A percentile compares a stretch with the other conserved stretches of the same genome.
Evolutionary conservation across 2,329 filamentous ascomycete genomes (phyloP).

Genomic region (Fusarium bactridioides): DNA sequence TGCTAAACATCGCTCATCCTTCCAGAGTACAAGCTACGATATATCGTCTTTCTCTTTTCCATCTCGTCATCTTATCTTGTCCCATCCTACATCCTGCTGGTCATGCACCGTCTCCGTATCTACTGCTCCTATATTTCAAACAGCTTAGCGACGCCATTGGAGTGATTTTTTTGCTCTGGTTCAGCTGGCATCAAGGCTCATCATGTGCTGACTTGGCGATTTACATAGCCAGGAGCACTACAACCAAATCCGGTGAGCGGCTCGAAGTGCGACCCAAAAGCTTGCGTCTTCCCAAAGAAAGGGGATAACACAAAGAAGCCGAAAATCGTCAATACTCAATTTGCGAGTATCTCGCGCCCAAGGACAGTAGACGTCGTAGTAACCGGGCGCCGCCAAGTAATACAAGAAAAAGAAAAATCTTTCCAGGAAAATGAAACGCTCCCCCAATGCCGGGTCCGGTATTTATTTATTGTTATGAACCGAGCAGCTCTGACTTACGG

Average conservation of each 20-base stretch:
- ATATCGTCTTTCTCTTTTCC: constrained; percentile 22
- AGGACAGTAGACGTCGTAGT: constrained; percentile 20
- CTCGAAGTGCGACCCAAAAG: constrained; percentile 7
- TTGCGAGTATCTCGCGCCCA: constrained; percentile 28
- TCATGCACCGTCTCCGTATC: constrained; percentile 1
- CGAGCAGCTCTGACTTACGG: constrained; percentile 56
- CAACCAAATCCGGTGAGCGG: neutral
- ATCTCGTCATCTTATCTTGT: constrained; percentile 18
- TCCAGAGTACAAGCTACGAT: constrained; percentile 41
- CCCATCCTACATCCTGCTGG: constrained; percentile 12
- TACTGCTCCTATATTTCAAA: constrained; percentile 8
- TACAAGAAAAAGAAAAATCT: constrained; percentile 40
- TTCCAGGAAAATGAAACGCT: constrained; percentile 41
- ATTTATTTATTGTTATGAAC: constrained; percentile 30
- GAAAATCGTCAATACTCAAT: constrained; percentile 31
- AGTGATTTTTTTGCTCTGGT: constrained; percentile 2
- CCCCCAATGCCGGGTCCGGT: constrained; percentile 21
- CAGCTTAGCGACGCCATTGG: neutral
- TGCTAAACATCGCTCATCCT: constrained; percentile 37
- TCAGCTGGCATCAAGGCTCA: neutral
- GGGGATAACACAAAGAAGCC: constrained; percentile 16
- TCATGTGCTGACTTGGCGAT: constrained; percentile 1
- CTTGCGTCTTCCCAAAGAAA: neutral
- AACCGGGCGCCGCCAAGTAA: constrained; percentile 34
- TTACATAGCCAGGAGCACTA: neutral